Percentiles rank a stretch among this genome's conserved stretches.
phyloP scores from a whole-genome alignment of 371 early-diverging fungal species.

The Lichtheimia hyalospora region DNA sequence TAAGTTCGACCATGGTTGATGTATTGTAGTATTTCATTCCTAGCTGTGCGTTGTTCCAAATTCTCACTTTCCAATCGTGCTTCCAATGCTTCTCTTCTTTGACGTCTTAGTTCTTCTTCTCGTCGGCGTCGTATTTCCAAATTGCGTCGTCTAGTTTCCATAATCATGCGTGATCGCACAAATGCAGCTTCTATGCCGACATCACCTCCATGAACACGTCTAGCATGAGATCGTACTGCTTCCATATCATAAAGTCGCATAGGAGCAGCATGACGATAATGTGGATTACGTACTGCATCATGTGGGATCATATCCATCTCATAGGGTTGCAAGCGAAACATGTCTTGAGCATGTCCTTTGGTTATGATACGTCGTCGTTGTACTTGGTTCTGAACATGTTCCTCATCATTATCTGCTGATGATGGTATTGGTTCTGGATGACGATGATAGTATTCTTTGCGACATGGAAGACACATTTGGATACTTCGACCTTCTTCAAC shows the following conservation, averaged over 20 bases:
- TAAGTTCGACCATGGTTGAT: too few species aligned
- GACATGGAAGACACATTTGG: neutral
- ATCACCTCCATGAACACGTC: conserved; percentile 28
- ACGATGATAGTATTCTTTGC: neutral
- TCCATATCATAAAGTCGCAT: conserved; percentile 22
- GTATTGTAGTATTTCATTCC: too few species aligned
- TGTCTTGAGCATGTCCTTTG: neutral
- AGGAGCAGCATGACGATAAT: conserved; percentile 16
- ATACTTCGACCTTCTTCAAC: neutral
- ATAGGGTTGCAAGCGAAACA: neutral
- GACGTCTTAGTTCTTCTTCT: too few species aligned
- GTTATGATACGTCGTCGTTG: conserved; percentile 2
- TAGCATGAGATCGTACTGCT: conserved; percentile 8
- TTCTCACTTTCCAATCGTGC: too few species aligned
- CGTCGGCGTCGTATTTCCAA: too few species aligned
- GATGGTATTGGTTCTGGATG: neutral
- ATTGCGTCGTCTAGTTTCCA: too few species aligned
- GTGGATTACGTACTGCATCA: conserved; percentile 11
- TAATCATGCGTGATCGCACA: too few species aligned
- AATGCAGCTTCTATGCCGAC: conserved; percentile 14
- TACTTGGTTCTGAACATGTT: neutral
- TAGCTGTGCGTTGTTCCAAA: too few species aligned
- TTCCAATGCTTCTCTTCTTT: too few species aligned
- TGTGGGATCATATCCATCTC: conserved; percentile 3
- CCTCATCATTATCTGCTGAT: neutral